Evolutionary conservation across 1,139 yeast species (phyloP), one percentile per base, ranked within the genome.

Genomic region (Kurtzmaniella quercitrusa): DNA sequence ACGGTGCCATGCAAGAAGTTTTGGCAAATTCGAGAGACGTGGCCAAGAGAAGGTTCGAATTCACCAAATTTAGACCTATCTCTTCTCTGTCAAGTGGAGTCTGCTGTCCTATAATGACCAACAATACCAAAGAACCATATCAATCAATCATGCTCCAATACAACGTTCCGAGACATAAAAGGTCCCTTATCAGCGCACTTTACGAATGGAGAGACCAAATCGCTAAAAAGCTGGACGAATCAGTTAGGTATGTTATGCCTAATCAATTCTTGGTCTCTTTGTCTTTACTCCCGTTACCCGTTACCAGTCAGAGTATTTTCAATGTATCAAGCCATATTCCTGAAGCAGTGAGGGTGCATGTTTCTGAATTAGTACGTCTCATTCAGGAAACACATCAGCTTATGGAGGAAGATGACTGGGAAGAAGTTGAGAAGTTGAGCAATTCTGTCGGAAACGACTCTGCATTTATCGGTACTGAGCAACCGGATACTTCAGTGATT

Each of bases 201-300:
- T 88, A 78, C 54, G 72, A 78, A 34, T 93, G 98, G 98, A 77
- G 98, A 58, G 98, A 94, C 57, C 45, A 52, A 2, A 56, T 75
- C 33, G 98, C 98, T 1, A 74, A 95, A 47, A 55, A 67, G 37
- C 74, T 77, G 39, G 99, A 94, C 57, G 99, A 94, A 60, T 86
- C 95, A 2, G 80, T 84, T 1, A 70, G 95, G 48, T 93, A 68
- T 54, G 68, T 93, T 7, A 84, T 91, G 93, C 81, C 96, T 3
- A 89, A 88, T 56, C 95, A 85, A 54, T 61, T 84, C 8, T 59
- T 93, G 40, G 83, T 84, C 0, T 74, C 84, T 1, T 63, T 93
- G 41, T 81, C 84, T 3, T 67, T 75, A 11, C 55, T 70, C 40
- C 54, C 70, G 11, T 66, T 71, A 37, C 94, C 96, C 1, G 73